phyloP scores from a whole-genome alignment of 768 basidiomycete species.

The Termitomyces sp. region DNA sequence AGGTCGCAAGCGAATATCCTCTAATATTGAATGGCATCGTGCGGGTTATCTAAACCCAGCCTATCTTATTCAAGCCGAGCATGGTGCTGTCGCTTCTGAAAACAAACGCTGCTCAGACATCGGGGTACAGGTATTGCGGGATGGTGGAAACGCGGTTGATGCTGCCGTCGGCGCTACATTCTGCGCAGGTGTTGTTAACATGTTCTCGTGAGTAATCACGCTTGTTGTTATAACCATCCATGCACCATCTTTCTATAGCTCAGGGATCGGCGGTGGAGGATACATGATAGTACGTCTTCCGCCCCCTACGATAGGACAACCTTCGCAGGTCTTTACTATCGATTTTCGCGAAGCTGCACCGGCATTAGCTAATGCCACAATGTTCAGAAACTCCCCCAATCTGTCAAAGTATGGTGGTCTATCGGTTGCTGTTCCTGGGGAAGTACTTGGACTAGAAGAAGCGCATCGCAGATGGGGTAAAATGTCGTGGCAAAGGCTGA shows the following conservation, averaged over 20 bases:
- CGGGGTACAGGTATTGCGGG: constrained; percentile 69
- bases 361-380: constrained; percentile 59
- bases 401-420: constrained; percentile 71
- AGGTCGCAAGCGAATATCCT: background rate
- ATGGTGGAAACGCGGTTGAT: constrained; percentile 90
- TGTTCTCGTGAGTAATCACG: constrained; percentile 69
- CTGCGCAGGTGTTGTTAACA: constrained; percentile 80
- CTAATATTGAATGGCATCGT: background rate
- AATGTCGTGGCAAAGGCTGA: constrained; percentile 71
- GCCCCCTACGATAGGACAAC: constrained; percentile 29
- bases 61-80: constrained; percentile 46
- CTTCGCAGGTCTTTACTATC: constrained; percentile 63
- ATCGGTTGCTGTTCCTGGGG: constrained; percentile 86
- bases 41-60: constrained; percentile 32
- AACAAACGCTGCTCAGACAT: constrained; percentile 82
- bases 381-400: constrained; percentile 55
- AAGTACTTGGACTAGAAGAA: constrained; percentile 80
- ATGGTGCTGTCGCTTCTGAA: constrained; percentile 89
- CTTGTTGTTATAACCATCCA: background rate
- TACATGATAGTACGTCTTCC: constrained; percentile 83
- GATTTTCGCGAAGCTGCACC: constrained; percentile 92
- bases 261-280: constrained; percentile 85
- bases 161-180: constrained; percentile 75
- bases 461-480: constrained; percentile 81
- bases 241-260: constrained; percentile 30